Percentiles rank a stretch among this genome's conserved stretches.
phyloP scores from a whole-genome alignment of 331 rosid genomes.

The Stylosanthes scabra region DNA sequence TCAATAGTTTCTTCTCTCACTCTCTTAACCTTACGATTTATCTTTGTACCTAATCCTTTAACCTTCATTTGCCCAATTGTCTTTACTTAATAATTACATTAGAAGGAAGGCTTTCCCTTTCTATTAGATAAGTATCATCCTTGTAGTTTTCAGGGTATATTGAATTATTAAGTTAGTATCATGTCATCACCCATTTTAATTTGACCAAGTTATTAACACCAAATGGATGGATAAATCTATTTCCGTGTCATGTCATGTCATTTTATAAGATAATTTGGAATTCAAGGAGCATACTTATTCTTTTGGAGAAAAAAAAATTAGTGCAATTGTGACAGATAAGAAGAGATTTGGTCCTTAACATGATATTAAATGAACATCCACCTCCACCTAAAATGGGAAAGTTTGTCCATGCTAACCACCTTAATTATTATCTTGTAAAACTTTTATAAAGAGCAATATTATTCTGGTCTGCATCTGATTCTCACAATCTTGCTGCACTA shows the following conservation, averaged over 20 bases:
- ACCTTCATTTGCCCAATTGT: constrained; percentile 14
- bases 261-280: not conserved
- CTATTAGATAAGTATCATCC: not conserved
- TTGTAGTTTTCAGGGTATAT: not conserved
- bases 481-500: not conserved
- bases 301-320: not conserved
- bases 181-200: not conserved
- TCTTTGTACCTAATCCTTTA: not conserved
- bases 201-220: constrained; percentile 20
- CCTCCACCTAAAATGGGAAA: constrained; percentile 1
- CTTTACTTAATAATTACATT: not conserved
- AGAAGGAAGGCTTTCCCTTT: constrained; percentile 18
- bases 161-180: constrained; percentile 22
- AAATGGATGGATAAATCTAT: constrained; percentile 3
- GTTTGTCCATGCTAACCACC: constrained; percentile 12
- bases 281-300: not conserved
- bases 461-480: not conserved
- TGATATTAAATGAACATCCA: constrained; percentile 8
- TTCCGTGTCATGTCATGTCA: constrained; percentile 8
- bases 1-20: not conserved
- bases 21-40: not conserved
- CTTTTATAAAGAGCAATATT: constrained; percentile 1
- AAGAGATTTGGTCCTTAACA: constrained; percentile 16
- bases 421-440: not conserved
- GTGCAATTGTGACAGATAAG: too few species aligned